Evolutionary conservation across 208 protist genomes (phyloP), one percentile per base, ranked within the genome.

Genomic region (Leptomonas seymouri): DNA sequence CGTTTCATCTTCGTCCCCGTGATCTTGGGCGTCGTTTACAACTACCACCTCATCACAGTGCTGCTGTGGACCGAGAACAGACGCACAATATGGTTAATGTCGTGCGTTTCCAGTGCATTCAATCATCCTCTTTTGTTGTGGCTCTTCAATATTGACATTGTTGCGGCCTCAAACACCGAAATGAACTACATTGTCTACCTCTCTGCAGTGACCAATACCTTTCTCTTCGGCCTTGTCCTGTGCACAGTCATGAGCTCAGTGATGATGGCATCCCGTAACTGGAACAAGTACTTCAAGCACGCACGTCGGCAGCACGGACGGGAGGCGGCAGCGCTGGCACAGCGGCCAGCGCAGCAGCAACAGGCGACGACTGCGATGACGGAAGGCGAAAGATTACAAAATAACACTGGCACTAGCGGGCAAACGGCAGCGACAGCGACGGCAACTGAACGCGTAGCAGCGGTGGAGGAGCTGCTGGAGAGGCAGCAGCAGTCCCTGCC

Each of bases 1-100:
- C 66, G 70, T 21, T 75, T 90, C 59, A 20, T 90, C 18, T 14
- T 67, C 18, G 21, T 73, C 6, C 61, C 83, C 7, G 51, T 87
- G 0, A 28, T 87, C 18, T 20, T 85, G 1, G 70, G 70, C 0
- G 39, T 63, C 28, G 20, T 78, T 12, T 74, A 76, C 70, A 71
- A 58, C n/a, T 41, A 44, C 16, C 62, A 75, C 44, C 67, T 55
- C 36, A 11, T 36, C 30, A 9, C 31, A 7, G 28, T 80, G 34
- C 54, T 74, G 27, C 42, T 55, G 54, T 59, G 49, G 67, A 54
- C 64, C n/a, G 25, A 61, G 1, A 21, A 30, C 0, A 30, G 44
- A 1, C n/a, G 30, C 23, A 8, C 28, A 6, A 30, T 15, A 15
- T 34, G 3, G 39, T 14, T 21, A 7, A 9, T 7, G 4, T 20